Percentiles rank a stretch among this genome's conserved stretches.
Conservation (phyloP, 1,284 basidiomycete genomes). For the Naganishia sp. region DNA sequence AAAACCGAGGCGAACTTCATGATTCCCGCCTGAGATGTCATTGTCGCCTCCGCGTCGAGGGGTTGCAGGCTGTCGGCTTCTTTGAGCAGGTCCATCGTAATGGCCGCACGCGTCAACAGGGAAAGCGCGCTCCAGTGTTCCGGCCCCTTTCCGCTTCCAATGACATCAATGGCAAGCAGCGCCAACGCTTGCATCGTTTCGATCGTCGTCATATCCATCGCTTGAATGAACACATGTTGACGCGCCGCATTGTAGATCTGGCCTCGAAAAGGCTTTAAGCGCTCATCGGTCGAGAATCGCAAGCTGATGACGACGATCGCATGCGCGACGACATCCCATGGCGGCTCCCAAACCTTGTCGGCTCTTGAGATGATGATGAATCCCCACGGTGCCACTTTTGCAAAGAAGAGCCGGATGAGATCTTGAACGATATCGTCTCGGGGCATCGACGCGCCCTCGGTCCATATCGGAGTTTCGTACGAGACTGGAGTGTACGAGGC, state of each 20-base stretch:
- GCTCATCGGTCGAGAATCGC: constrained; percentile 46
- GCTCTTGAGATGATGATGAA: constrained; percentile 47
- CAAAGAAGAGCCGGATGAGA: constrained; percentile 48
- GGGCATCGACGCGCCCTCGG: constrained; percentile 38
- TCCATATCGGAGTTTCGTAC: constrained; percentile 43
- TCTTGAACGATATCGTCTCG: constrained; percentile 51
- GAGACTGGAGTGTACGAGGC: constrained; percentile 33
- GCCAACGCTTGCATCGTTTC: constrained; percentile 51
- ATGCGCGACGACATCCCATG: constrained; percentile 51
- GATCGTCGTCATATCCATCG: constrained; percentile 51
- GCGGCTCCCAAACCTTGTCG: constrained; percentile 39
- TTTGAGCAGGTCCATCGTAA: constrained; percentile 48
- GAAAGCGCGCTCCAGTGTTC: constrained; percentile 52
- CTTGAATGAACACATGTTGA: constrained; percentile 49
- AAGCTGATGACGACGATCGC: constrained; percentile 53
- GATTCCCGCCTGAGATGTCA: constrained; percentile 37
- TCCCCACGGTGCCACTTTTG: constrained; percentile 52
- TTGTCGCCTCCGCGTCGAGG: constrained; percentile 10
- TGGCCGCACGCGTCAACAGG: constrained; percentile 50
- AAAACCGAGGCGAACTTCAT: constrained; percentile 36
- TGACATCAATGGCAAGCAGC: constrained; percentile 51
- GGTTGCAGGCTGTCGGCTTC: constrained; percentile 36
- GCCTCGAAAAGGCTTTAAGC: constrained; percentile 39
- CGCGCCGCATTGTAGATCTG: constrained; percentile 47
- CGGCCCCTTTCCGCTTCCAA: constrained; percentile 52